These are phyloP conservation scores for Inga oerstediana DNA, from an alignment of 306 rosid species.

Conservation along the genomic window DNA sequence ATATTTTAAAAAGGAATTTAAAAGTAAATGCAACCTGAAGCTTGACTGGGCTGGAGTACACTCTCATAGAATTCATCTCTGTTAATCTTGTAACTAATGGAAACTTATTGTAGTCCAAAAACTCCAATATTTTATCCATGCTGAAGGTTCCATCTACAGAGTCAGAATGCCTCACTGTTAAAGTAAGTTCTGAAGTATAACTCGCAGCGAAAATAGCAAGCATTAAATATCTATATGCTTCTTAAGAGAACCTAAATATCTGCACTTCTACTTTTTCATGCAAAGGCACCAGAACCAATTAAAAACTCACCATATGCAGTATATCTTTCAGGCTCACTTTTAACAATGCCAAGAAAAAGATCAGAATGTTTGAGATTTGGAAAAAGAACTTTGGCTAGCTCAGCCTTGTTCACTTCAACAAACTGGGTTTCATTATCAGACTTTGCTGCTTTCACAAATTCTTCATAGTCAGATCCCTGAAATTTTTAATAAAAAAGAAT, in stretches of 20 bases:
- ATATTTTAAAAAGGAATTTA: constrained; percentile 20
- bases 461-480: constrained; percentile 75
- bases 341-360: constrained; percentile 72
- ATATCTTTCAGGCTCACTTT: constrained; percentile 85
- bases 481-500: constrained; percentile 19
- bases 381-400: constrained; percentile 72
- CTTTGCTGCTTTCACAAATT: constrained; percentile 72
- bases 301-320: constrained; percentile 73
- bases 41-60: constrained; percentile 79
- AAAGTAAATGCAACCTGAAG: constrained; percentile 66
- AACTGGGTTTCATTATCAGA: constrained; percentile 83
- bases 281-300: not conserved
- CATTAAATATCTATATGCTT: constrained; percentile 5
- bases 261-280: constrained; percentile 6
- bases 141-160: constrained; percentile 77
- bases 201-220: constrained; percentile 13
- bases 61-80: constrained; percentile 68
- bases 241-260: constrained; percentile 5
- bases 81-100: constrained; percentile 81
- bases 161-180: constrained; percentile 27
- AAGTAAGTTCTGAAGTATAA: constrained; percentile 22
- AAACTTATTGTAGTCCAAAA: constrained; percentile 78
- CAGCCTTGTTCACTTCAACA: constrained; percentile 58
- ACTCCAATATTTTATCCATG: constrained; percentile 59
- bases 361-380: constrained; percentile 54